Evolutionary conservation across 148 eudicot genomes (phyloP).

Genomic region (Nepenthes gracilis): DNA sequence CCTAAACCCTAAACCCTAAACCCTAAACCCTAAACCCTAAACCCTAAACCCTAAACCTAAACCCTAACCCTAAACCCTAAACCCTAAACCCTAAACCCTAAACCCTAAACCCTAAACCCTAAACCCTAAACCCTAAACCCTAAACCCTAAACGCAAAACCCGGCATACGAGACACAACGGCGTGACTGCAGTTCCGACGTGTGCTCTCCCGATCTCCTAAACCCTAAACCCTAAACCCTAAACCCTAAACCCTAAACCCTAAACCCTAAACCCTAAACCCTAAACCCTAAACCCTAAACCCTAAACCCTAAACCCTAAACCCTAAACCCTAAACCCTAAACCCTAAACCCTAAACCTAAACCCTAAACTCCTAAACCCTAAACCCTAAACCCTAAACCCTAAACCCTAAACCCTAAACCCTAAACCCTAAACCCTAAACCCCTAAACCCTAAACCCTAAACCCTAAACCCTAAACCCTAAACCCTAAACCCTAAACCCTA

Average conservation of each 20-base stretch:
- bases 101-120: too few species aligned
- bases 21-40: too few species aligned
- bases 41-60: too few species aligned
- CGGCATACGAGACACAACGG: too few species aligned
- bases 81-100: too few species aligned
- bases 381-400: conserved; percentile 15
- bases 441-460: conserved; percentile 8
- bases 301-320: not conserved
- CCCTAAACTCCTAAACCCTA: conserved; percentile 3
- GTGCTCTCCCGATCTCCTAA: too few species aligned
- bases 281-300: conserved; percentile 10
- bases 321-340: conserved; percentile 6
- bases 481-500: conserved; percentile 1
- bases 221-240: too few species aligned
- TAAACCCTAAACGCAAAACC: conserved; percentile 11
- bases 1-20: too few species aligned
- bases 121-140: too few species aligned
- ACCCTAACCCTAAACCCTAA: too few species aligned
- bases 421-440: not conserved
- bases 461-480: conserved; percentile 9
- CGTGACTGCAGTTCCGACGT: too few species aligned
- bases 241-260: too few species aligned
- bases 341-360: conserved; percentile 2
- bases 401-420: conserved; percentile 9
- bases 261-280: conserved; percentile 4